Evolutionary conservation across 176 grass and related monocot genomes (phyloP), one percentile per base, ranked within the genome.

Genomic region (Melocanna baccifera): DNA sequence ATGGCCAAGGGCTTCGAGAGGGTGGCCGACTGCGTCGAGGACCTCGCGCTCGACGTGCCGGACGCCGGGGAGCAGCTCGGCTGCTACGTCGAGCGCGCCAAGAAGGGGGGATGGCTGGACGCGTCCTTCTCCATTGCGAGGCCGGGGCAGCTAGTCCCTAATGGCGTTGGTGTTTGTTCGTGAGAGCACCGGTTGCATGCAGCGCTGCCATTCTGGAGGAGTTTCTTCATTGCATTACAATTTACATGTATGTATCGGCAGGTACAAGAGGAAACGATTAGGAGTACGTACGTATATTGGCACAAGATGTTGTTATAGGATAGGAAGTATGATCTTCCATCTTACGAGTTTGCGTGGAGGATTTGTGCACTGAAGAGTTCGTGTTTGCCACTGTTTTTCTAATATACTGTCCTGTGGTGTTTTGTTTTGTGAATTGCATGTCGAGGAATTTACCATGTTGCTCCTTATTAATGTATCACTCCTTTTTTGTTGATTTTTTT

Each of bases 11-110:
- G 94, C 29, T 96, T 96, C 47, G 34, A 81, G n/a, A 86, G 91
- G 74, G 82, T 96, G 48, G 83, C 78, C 29, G 85, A 91, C 72
- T 74, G 84, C 48, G 83, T 93, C 20, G 89, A 96, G 18, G 91
- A 96, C 90, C 86, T 96, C 68, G 84, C 90, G 56, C 89, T 96
- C 13, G 94, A 96, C 75, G 92, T 93, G 65, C 94, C 91, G 4
- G 92, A 91, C 83, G 91, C 86, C 22, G 56, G 77, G 2, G 71
- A 87, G 47, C 91, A 91, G 55, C 78, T 96, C 61, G 4, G 68
- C 74, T n/a, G 80, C 71, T 93, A 87, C 73, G 50, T 96, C 19
- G 84, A 93, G 23, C 89, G 80, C 62, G 91, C 94, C 57, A 91
- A 86, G 78, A 93, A 90, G 82, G 74, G 30, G 9, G 87, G 81